Evolutionary conservation across 352 stramenopile genomes (phyloP).

Genomic region (Phytopythium delawarense): DNA sequence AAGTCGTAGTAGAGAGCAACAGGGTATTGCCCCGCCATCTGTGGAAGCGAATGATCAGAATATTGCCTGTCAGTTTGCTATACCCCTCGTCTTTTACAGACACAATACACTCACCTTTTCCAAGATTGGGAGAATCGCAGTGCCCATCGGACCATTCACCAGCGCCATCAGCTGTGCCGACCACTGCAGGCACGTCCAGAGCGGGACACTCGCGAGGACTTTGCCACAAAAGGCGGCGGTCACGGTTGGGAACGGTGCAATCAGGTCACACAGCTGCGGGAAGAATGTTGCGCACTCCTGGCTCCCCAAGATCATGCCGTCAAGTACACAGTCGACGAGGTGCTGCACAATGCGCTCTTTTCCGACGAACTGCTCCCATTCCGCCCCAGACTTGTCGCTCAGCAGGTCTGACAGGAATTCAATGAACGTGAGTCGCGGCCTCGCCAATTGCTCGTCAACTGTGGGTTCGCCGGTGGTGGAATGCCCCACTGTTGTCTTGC

Average conservation of each 20-base stretch:
- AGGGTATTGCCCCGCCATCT: conserved; percentile 70
- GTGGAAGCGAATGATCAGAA: conserved; percentile 13
- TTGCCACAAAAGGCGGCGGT: conserved; percentile 37
- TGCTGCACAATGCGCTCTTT: conserved; percentile 35
- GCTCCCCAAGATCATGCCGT: conserved; percentile 55
- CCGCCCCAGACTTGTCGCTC: conserved; percentile 27
- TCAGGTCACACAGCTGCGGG: conserved; percentile 60
- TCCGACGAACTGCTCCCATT: conserved; percentile 36
- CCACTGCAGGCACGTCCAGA: conserved; percentile 82
- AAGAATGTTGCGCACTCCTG: conserved; percentile 75
- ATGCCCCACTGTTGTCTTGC: conserved; percentile 8
- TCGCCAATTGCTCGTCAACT: conserved; percentile 19
- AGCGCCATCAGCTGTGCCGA: conserved; percentile 76
- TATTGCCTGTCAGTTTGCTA: conserved; percentile 3
- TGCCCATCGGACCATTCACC: conserved; percentile 46
- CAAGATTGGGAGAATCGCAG: conserved; percentile 53
- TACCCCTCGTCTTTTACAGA: neutral
- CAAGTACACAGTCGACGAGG: conserved; percentile 58
- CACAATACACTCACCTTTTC: conserved; percentile 46
- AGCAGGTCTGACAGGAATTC: conserved; percentile 69
- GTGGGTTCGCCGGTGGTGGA: conserved; percentile 3
- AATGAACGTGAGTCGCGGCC: conserved; percentile 55
- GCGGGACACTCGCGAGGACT: conserved; percentile 42
- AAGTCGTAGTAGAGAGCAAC: conserved; percentile 82
- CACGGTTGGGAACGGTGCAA: conserved; percentile 47